Conservation (phyloP, 805 yeast species). For the Huiozyma sinensis region DNA sequence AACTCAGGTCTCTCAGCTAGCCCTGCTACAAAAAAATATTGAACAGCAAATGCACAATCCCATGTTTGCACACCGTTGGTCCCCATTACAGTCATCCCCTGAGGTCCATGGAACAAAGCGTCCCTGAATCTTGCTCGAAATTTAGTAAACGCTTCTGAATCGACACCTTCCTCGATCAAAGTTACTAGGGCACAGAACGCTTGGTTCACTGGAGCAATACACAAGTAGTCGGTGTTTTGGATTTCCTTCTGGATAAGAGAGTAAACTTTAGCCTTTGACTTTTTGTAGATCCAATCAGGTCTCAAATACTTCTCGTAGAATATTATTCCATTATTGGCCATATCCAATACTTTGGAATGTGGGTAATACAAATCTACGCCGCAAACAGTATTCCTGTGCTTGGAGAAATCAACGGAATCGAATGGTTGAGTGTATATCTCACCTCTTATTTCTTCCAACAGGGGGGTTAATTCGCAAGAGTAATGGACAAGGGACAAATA, state of each 20-base stretch:
- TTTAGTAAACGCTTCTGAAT: slow-evolving; percentile 48
- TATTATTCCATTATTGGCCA: slow-evolving; percentile 48
- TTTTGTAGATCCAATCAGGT: slow-evolving; percentile 58
- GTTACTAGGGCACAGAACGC: slow-evolving; percentile 74
- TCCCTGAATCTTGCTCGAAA: slow-evolving; percentile 59
- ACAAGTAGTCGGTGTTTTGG: slow-evolving; percentile 64
- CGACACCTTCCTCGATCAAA: slow-evolving; percentile 55
- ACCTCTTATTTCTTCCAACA: slow-evolving; percentile 52
- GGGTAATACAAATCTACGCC: slow-evolving; percentile 93
- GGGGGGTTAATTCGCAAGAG: slow-evolving; percentile 49
- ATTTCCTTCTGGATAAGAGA: slow-evolving; percentile 64
- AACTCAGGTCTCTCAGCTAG: slow-evolving; percentile 60
- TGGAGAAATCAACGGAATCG: slow-evolving; percentile 53
- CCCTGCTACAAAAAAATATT: slow-evolving; percentile 71
- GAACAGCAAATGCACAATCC: slow-evolving; percentile 90
- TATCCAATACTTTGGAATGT: slow-evolving; percentile 58
- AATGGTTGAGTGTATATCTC: slow-evolving; percentile 70
- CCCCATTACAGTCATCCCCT: slow-evolving; percentile 90
- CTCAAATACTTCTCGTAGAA: slow-evolving; percentile 62
- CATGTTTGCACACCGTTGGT: slow-evolving; percentile 97
- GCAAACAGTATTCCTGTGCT: slow-evolving; percentile 74
- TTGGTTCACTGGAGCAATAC: slow-evolving; percentile 90
- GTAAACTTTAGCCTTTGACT: slow-evolving; percentile 43
- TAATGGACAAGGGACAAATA: slow-evolving; percentile 53
- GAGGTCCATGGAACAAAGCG: slow-evolving; percentile 71